Percentiles rank a stretch among this genome's conserved stretches.
Evolutionary conservation across 2,329 filamentous ascomycete species (phyloP).

Genomic region (Aspergillus sp.): DNA sequence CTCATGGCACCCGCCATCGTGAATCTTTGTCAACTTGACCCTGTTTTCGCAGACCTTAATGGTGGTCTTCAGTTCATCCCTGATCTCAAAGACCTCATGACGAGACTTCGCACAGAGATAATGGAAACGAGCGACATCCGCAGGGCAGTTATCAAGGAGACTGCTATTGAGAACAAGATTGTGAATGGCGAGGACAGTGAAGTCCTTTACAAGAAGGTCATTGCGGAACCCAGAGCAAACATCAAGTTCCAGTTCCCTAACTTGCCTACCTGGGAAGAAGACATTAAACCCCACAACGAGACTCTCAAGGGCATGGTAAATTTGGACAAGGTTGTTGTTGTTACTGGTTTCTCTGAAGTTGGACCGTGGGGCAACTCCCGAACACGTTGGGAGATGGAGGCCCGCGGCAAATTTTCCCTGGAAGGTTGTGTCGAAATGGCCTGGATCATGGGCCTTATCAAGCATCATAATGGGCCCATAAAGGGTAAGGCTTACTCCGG

Average conservation of each 20-base stretch:
- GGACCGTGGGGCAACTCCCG: slow-evolving; percentile 95
- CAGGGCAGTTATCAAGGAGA: slow-evolving; percentile 92
- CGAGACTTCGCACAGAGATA: slow-evolving; percentile 86
- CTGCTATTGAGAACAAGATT: slow-evolving; percentile 92
- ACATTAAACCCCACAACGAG: slow-evolving; percentile 83
- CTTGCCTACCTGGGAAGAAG: slow-evolving; percentile 86
- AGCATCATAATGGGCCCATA: slow-evolving; percentile 93
- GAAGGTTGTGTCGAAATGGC: slow-evolving; percentile 99
- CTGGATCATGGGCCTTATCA: slow-evolving; percentile 99
- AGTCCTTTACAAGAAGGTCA: slow-evolving; percentile 90
- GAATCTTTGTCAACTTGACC: slow-evolving; percentile 91
- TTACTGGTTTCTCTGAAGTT: slow-evolving; percentile 87
- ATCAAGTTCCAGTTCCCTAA: slow-evolving; percentile 96
- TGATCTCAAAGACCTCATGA: slow-evolving; percentile 93
- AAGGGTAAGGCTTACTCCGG: slow-evolving; percentile 97
- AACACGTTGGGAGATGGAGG: slow-evolving; percentile 99
- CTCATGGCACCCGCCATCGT: slow-evolving; percentile 93
- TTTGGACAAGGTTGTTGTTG: slow-evolving; percentile 94
- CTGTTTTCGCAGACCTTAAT: slow-evolving; percentile 95
- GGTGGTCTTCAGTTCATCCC: slow-evolving; percentile 97
- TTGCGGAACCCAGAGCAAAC: slow-evolving; percentile 90
- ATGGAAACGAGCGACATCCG: slow-evolving; percentile 94
- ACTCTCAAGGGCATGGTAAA: slow-evolving; percentile 97
- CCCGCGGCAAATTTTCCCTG: slow-evolving; percentile 91
- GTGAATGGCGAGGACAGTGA: slow-evolving; percentile 93